phyloP scores from a whole-genome alignment of 2,329 filamentous ascomycete species.

The Reticulascus tulasneorum region DNA sequence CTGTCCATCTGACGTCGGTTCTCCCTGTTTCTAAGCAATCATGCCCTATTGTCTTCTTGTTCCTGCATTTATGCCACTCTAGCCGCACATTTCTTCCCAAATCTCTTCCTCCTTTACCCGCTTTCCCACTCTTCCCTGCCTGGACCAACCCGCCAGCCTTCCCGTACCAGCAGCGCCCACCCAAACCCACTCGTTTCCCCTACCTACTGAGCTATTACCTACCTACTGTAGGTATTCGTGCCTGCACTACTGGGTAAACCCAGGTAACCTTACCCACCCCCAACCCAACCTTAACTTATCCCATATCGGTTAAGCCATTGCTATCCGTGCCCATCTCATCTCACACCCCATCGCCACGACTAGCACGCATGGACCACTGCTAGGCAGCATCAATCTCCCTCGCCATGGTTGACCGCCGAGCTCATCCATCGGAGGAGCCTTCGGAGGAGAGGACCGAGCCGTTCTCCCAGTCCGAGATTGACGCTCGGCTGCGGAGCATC shows the following conservation, averaged over 20 bases:
- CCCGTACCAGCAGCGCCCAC: too few relatives aligned
- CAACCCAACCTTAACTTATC: too few relatives aligned
- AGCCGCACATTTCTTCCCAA: conserved; percentile 5
- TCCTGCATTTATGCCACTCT: conserved; percentile 23
- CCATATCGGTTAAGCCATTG: too few relatives aligned
- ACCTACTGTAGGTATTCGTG: too few relatives aligned
- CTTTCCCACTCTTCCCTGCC: conserved; percentile 2
- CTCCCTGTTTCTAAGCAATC: conserved; percentile 2
- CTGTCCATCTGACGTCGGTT: conserved; percentile 16
- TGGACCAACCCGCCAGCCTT: conserved; percentile 1
- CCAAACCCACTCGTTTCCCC: too few relatives aligned
- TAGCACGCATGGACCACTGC: conserved; percentile 17
- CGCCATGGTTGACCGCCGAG: conserved; percentile 43
- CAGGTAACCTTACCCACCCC: too few relatives aligned
- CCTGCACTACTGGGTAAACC: too few relatives aligned
- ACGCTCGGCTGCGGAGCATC: conserved; percentile 43
- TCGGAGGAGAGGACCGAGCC: conserved; percentile 55
- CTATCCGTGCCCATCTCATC: too few relatives aligned
- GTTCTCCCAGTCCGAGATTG: conserved; percentile 53
- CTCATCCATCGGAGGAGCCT: conserved; percentile 31
- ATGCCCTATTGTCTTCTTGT: conserved; percentile 15
- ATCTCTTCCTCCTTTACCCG: conserved; percentile 11
- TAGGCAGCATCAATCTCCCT: conserved; percentile 15
- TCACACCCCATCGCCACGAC: conserved; percentile 2
- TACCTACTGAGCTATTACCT: too few relatives aligned